Base-by-base conservation (phyloP, 23 red algal species). In the Chondrus crispus region DNA sequence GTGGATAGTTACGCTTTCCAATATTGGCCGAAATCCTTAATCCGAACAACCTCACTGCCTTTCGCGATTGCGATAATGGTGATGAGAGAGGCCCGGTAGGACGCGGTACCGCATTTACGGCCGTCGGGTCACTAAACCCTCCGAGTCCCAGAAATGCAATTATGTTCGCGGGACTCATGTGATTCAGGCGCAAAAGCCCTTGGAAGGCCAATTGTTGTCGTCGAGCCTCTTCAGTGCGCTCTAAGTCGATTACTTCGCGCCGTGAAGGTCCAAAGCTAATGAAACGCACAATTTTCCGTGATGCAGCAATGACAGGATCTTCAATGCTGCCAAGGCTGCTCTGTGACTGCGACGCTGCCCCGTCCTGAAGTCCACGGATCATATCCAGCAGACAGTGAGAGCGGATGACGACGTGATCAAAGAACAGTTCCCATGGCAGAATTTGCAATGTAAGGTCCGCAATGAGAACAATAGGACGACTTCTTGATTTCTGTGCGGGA, bases 351-450 rank as follows among this genome's bases (percentile, higher is more conserved):
- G 66, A 44, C 3, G 48, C 63, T 53, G 45, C 50, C 26, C 71
- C 68, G 28, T 87, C 85, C 55, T 95, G 93, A 11, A 91, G 42
- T 30, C 93, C 93, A 11, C 93, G 84, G 26, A 95, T 91, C 22
- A 89, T 42, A 55, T 95, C 84, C 7, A 95, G 81, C 22, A 95
- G 80, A 76, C 84, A 95, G n/a, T 90, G 81, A 16, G 93, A 95
- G 14, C 93, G 93, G 75, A 88, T 91, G 18, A 95, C 93, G 16
- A 95, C 74, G 81, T 95, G 93, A 84, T 95, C 93, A n/a, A 95
- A 85, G 53, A 95, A 95, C 22, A 95, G 52, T 46, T 95, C 93
- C 93, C 93, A 95, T 44, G 93, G 93, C 2, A 95, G 52, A 50
- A 85, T 85, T 37, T 89, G 82, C 51, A 95, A 58, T 5, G 87